Conservation (phyloP, 2,329 filamentous ascomycete species). For the Colletotrichum cuscutae region DNA sequence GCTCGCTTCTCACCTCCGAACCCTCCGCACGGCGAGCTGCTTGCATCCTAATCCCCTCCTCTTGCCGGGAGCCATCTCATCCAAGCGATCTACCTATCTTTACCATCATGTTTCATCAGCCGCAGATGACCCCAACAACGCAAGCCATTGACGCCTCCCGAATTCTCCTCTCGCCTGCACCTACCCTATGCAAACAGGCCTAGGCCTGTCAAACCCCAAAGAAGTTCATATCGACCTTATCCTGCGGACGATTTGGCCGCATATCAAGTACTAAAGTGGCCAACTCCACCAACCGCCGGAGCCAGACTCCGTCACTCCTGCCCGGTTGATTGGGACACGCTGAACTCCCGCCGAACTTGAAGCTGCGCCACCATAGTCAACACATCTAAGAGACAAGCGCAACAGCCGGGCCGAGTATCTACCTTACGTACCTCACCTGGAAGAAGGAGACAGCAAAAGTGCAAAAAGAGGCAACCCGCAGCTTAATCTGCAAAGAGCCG, state of each 20-base stretch:
- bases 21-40: constrained; percentile 1
- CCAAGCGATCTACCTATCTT: not conserved
- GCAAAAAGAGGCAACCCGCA: too few relatives aligned
- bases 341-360: not conserved
- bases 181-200: not conserved
- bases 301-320: not conserved
- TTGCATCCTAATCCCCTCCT: not conserved
- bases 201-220: not conserved
- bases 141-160: not conserved
- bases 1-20: not conserved
- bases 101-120: not conserved
- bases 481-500: too few relatives aligned
- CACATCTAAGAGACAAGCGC: too few relatives aligned
- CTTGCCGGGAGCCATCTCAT: not conserved
- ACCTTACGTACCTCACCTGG: too few relatives aligned
- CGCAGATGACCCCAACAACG: not conserved
- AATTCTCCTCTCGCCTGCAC: not conserved
- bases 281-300: not conserved
- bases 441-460: too few relatives aligned
- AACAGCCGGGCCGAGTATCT: too few relatives aligned
- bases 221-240: not conserved
- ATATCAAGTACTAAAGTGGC: not conserved
- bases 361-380: too few relatives aligned
- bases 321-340: not conserved
- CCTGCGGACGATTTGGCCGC: not conserved